phyloP scores from a whole-genome alignment of 257 asterid species.

The Henckelia pumila region DNA sequence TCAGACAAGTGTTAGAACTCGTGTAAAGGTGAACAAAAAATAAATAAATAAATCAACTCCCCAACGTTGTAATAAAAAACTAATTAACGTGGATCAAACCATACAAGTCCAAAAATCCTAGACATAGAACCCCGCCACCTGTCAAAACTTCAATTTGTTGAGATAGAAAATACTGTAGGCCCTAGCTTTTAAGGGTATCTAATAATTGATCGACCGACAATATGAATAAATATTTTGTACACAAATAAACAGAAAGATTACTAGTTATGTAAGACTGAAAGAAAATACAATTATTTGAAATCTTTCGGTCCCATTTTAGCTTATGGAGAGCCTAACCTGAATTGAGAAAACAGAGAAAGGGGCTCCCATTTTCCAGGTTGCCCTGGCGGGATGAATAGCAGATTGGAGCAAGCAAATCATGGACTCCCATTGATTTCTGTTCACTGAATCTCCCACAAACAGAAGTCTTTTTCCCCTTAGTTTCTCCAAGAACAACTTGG shows the following conservation, averaged over 20 bases:
- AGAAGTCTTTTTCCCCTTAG: constrained; percentile 67
- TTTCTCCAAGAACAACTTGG: constrained; percentile 56
- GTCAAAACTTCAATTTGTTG: no score
- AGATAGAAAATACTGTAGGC: not conserved
- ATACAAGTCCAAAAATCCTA: no score
- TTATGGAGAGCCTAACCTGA: constrained; percentile 34
- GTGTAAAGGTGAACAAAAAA: no score
- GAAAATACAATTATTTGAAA: not conserved
- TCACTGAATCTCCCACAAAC: constrained; percentile 79
- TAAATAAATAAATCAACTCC: no score
- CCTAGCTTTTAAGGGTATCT: not conserved
- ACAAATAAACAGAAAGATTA: not conserved
- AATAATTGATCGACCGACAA: constrained; percentile 26
- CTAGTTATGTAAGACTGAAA: no score
- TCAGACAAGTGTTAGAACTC: no score
- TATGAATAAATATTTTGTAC: not conserved
- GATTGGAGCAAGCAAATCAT: constrained; percentile 68
- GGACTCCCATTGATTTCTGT: constrained; percentile 87
- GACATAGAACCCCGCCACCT: no score
- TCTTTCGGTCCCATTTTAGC: not conserved
- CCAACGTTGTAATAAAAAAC: no score
- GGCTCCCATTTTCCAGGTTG: constrained; percentile 55
- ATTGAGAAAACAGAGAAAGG: constrained; percentile 59
- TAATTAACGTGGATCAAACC: no score
- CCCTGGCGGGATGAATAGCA: constrained; percentile 43